Conservation (phyloP, 305 asterid species). For the Fraxinus nigra region DNA sequence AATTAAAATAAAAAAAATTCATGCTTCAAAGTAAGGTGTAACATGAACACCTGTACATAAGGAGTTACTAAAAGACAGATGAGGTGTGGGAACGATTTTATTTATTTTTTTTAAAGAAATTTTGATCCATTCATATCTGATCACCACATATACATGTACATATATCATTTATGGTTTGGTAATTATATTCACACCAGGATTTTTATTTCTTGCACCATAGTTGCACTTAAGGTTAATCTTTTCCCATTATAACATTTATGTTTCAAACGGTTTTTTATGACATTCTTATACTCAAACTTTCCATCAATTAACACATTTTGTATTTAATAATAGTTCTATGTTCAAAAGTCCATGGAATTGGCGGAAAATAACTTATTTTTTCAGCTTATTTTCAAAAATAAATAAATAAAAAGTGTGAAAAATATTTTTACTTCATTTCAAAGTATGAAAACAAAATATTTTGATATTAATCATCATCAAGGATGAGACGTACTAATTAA, state of each 20-base stretch:
- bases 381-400: no score
- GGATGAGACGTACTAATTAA: background rate
- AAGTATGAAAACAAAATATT: background rate
- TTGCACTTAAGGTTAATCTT: background rate
- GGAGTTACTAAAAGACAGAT: background rate
- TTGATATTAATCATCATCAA: no score
- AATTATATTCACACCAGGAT: background rate
- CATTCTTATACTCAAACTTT: background rate
- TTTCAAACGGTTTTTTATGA: background rate
- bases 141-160: background rate
- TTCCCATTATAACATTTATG: background rate
- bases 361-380: background rate
- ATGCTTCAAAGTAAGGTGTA: background rate
- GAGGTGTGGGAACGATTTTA: background rate
- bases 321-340: background rate
- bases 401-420: background rate
- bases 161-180: background rate
- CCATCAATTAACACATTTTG: background rate
- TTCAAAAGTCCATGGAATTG: background rate
- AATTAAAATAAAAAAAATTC: background rate
- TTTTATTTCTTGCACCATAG: background rate
- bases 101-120: no score
- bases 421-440: background rate
- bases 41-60: background rate
- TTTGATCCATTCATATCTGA: no score